Percentiles rank a stretch among this genome's conserved stretches.
Conservation (phyloP, 2,329 filamentous ascomycete species). For the Fusarium graminum region DNA sequence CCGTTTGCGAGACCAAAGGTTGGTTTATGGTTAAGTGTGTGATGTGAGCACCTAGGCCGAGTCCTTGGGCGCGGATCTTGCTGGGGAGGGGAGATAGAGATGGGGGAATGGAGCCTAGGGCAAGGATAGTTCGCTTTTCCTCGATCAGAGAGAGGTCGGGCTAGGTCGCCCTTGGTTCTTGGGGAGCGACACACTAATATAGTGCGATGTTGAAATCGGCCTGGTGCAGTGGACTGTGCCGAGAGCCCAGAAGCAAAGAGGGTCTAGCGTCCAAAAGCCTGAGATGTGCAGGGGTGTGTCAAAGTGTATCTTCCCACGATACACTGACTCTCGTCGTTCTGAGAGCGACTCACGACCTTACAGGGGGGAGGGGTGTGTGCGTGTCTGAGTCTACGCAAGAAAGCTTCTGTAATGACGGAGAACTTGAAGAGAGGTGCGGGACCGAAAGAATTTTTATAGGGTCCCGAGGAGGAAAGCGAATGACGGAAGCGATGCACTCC, state of each 20-base stretch:
- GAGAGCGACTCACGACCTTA: constrained; percentile 46
- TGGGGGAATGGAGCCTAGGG: constrained; percentile 48
- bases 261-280: constrained; percentile 53
- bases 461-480: constrained; percentile 45
- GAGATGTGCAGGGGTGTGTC: constrained; percentile 48
- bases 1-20: constrained; percentile 49
- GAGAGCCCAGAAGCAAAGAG: constrained; percentile 52
- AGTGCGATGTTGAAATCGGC: constrained; percentile 54
- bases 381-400: constrained; percentile 37
- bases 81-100: constrained; percentile 47
- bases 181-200: constrained; percentile 58
- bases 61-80: constrained; percentile 53
- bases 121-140: constrained; percentile 51
- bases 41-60: constrained; percentile 53
- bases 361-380: constrained; percentile 36
- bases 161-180: constrained; percentile 52
- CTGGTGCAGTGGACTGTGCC: constrained; percentile 52
- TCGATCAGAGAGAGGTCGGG: constrained; percentile 51
- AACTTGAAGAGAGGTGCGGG: constrained; percentile 45
- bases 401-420: constrained; percentile 47
- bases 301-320: constrained; percentile 49
- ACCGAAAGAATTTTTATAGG: constrained; percentile 54
- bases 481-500: constrained; percentile 50
- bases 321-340: constrained; percentile 50
- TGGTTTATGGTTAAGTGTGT: constrained; percentile 52